Percentiles rank a stretch among this genome's conserved stretches.
Conservation (phyloP, 2,329 filamentous ascomycete genomes). For the Emergomyces pasteurianus region DNA sequence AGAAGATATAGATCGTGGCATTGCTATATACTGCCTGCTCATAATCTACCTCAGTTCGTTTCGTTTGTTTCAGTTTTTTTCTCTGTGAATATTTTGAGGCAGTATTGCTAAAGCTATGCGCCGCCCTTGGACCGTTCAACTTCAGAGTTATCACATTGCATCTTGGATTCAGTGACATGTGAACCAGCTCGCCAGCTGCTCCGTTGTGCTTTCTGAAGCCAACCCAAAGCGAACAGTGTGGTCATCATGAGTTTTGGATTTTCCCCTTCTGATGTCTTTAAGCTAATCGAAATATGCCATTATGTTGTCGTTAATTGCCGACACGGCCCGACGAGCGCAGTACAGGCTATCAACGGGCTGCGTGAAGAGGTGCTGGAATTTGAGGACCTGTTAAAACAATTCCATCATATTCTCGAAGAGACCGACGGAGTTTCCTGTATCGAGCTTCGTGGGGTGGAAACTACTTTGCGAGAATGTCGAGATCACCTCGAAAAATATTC, state of each 20-base stretch:
- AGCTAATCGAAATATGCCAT: conserved; percentile 9
- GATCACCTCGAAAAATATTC: conserved; percentile 7
- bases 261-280: conserved; percentile 10
- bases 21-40: neutral
- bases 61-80: neutral
- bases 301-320: conserved; percentile 7
- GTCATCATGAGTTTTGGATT: conserved; percentile 11
- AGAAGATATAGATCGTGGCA: neutral
- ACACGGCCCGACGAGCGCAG: conserved; percentile 7
- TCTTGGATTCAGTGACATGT: neutral
- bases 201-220: neutral
- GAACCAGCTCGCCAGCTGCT: neutral
- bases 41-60: neutral
- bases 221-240: neutral
- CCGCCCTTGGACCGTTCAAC: neutral
- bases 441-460: conserved; percentile 7
- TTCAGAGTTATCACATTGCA: neutral
- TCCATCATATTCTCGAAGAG: conserved; percentile 6
- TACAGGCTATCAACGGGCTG: conserved; percentile 3
- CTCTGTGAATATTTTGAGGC: neutral
- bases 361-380: conserved; percentile 8
- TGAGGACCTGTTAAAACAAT: conserved; percentile 4
- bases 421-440: conserved; percentile 5
- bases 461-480: conserved; percentile 7
- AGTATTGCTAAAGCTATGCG: neutral